Evolutionary conservation across 2,329 filamentous ascomycete genomes (phyloP), one percentile per base, ranked within the genome.

Genomic region (Byssochlamys sp.): DNA sequence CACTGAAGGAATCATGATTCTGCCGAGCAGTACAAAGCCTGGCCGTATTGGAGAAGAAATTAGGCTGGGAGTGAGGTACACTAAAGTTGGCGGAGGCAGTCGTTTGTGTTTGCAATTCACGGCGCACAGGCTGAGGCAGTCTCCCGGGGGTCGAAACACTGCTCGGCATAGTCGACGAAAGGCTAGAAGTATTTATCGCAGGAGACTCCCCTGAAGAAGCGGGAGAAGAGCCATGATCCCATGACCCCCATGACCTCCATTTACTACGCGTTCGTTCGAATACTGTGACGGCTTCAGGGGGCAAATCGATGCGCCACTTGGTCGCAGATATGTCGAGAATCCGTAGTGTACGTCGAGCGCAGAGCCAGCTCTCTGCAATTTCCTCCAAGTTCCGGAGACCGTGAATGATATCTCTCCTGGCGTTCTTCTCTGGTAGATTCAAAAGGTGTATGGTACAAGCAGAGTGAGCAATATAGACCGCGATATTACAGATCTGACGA

Each of bases 361-460:
- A 94, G 0, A 91, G 83, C 94, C 94, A 99, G 65, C 91, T 88
- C 71, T 96, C 91, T 0, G 90, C 90, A 65, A 99, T 96, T 68
- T 97, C 92, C 71, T 97, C 92, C 1, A 97, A 82, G 61, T 96
- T 90, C 67, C 90, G 92, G 50, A 96, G 81, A 1, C 92, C 91
- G 65, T 96, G 91, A 3, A 89, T 87, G 49, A 99, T 89, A 71
- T 97, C 92, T 65, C 92, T 80, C 66, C 85, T 87, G 3, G 94
- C 90, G 29, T 89, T 94, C 75, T 94, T 96, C 65, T 96, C 91
- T 0, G 91, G 91, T 1, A 97, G 78, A 63, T 96, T 96, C 35
- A 99, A 84, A 24, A 99, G 77, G 67, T 97, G 94, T 45, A 97
- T 95, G 0, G 91, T 96, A 69, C 91, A 96, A 29, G 94, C 91